Evolutionary conservation across 345 rosid species (phyloP).

Genomic region (Lumnitzera littorea): DNA sequence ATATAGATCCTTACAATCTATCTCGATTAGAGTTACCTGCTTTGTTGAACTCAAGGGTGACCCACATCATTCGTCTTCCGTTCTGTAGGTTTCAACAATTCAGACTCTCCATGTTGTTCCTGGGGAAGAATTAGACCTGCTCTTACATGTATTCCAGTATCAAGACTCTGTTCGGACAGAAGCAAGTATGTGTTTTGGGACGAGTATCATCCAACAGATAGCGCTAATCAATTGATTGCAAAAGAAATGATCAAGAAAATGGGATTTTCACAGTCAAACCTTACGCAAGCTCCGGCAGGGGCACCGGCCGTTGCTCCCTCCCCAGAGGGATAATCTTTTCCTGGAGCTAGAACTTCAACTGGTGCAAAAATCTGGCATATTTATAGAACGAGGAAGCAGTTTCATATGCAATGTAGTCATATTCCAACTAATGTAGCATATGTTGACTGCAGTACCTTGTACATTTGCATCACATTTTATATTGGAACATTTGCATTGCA

Average conservation of each 20-base stretch:
- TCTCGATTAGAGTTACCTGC: too few species aligned
- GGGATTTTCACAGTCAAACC: conserved; percentile 35
- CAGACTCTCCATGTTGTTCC: conserved; percentile 91
- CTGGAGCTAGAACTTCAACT: too few species aligned
- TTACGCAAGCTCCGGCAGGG: conserved; percentile 25
- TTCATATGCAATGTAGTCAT: too few species aligned
- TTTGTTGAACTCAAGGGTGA: too few species aligned
- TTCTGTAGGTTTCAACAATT: conserved; percentile 53
- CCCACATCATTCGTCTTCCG: too few species aligned
- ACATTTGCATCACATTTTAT: too few species aligned
- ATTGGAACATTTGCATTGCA: too few species aligned
- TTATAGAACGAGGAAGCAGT: too few species aligned
- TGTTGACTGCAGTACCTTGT: too few species aligned
- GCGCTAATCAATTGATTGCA: conserved; percentile 74
- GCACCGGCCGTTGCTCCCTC: conserved; percentile 25
- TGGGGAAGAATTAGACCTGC: conserved; percentile 79
- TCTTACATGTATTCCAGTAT: conserved; percentile 78
- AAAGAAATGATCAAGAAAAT: conserved; percentile 67
- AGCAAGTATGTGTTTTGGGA: conserved; percentile 96
- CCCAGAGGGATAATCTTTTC: background rate
- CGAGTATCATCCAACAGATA: conserved; percentile 86
- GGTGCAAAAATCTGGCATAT: too few species aligned
- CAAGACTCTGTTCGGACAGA: conserved; percentile 74
- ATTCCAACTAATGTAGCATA: too few species aligned
- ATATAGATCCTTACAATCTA: too few species aligned